Evolutionary conservation across 352 stramenopile species (phyloP), one percentile per base, ranked within the genome.

Genomic region (Pythium sukuiense): DNA sequence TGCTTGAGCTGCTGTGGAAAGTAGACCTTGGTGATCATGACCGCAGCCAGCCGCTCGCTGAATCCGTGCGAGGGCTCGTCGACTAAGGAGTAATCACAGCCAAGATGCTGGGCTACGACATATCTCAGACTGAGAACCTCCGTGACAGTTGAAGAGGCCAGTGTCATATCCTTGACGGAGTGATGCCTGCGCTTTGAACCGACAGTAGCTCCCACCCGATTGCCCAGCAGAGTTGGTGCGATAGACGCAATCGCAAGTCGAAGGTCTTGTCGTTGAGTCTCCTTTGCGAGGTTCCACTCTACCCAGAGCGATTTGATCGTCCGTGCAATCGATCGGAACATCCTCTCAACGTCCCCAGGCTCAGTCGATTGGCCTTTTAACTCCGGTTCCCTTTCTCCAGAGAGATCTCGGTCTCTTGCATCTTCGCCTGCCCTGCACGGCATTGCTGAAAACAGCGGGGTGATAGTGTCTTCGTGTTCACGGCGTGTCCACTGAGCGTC

Each of bases 1-100:
- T 7, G 20, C 14, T n/a, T 20, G 26, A 88, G 74, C 7, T 14
- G 37, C 16, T 73, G 59, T 0, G 76, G 79, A 20, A 80, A 83
- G 49, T 69, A 69, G 9, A 56, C 60, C 63, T 85, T 87, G 6
- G 77, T 60, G 2, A 89, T 20, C 26, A 88, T 53, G 5, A 85
- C 53, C 0, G 55, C 37, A 8, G 39, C 67, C 5, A 83, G 55
- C 0, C 55, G 63, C 56, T 70, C 56, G n/a, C 67, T 50, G 12
- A 66, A 18, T 43, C 37, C 37, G 37, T 18, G 8, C 16, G 37
- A 5, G 14, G 37, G 4, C 37, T 5, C 12, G 37, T 43, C 37
- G 37, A 43, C 20, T 18, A n/a, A 12, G 4, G 45, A 27, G 12
- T 14, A 18, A 26, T 55, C 35, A 5, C 13, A 30, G 26, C 27